phyloP scores from a whole-genome alignment of 2,329 filamentous ascomycete species.

The Teratosphaeria epicoccoides region DNA sequence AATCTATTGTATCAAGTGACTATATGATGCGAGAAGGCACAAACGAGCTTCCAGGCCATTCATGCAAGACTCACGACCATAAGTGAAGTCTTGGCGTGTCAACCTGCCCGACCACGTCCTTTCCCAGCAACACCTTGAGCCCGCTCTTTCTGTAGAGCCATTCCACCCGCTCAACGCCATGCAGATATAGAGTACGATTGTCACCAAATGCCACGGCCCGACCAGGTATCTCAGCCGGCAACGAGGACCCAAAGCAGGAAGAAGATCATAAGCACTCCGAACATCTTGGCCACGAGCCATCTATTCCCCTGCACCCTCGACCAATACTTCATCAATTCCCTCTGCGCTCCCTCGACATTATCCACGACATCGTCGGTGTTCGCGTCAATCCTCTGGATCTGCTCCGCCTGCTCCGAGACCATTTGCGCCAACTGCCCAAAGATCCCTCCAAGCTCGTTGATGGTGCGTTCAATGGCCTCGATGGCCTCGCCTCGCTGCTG shows the following conservation, averaged over 20 bases:
- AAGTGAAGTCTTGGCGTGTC: too few species aligned
- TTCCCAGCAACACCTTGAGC: background rate
- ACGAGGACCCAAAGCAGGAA: conserved; percentile 28
- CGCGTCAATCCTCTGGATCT: conserved; percentile 94
- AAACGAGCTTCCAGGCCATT: background rate
- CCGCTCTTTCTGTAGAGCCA: background rate
- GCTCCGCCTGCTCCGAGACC: conserved; percentile 95
- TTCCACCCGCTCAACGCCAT: background rate
- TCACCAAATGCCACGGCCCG: background rate
- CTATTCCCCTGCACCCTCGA: conserved; percentile 84
- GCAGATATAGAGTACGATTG: background rate
- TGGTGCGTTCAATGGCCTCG: conserved; percentile 91
- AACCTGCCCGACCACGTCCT: too few species aligned
- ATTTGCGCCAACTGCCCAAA: conserved; percentile 92
- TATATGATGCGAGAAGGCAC: background rate
- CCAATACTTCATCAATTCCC: conserved; percentile 96
- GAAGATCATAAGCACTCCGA: conserved; percentile 84
- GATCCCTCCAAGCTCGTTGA: conserved; percentile 80
- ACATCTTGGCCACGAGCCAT: conserved; percentile 81
- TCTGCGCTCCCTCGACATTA: conserved; percentile 92
- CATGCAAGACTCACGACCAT: background rate
- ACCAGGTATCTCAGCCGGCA: conserved; percentile 14
- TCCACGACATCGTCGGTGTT: conserved; percentile 97
- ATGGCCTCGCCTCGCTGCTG: conserved; percentile 91
- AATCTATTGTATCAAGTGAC: background rate